Conservation (phyloP, 106 monocot genomes). For the Dactylorhiza incarnata region DNA sequence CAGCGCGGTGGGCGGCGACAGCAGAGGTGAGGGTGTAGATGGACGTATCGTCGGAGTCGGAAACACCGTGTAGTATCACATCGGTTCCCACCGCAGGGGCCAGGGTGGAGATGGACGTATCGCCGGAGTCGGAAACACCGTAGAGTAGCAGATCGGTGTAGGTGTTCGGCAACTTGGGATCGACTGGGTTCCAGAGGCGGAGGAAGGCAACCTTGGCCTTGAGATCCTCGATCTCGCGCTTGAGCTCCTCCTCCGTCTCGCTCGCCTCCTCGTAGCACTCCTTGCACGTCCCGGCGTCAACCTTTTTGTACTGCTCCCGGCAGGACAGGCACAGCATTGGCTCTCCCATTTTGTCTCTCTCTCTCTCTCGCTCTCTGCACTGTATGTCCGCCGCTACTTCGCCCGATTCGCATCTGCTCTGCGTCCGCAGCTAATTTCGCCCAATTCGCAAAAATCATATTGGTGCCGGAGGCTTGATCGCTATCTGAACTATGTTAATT, state of each 20-base stretch:
- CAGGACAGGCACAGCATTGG: conserved; percentile 88
- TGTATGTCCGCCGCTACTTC: too few species aligned
- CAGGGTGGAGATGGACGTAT: conserved; percentile 1
- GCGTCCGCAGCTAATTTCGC: too few species aligned
- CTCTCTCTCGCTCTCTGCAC: too few species aligned
- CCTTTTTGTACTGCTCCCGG: conserved; percentile 57
- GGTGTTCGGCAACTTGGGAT: conserved; percentile 14
- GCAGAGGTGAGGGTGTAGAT: conserved; percentile 12
- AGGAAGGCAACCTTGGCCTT: conserved; percentile 81
- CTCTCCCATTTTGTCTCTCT: too few species aligned
- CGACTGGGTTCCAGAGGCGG: conserved; percentile 45
- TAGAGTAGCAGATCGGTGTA: conserved; percentile 32
- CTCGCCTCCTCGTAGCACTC: conserved; percentile 98
- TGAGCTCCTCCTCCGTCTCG: conserved; percentile 98
- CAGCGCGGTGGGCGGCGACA: conserved; percentile 52
- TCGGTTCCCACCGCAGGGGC: conserved; percentile 13
- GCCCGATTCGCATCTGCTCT: too few species aligned
- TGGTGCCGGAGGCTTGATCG: too few species aligned
- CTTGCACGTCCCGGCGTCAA: conserved; percentile 87
- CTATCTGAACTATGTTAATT: too few species aligned
- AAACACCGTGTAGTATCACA: conserved; percentile 26
- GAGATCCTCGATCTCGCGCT: conserved; percentile 96
- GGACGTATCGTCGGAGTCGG: conserved; percentile 9
- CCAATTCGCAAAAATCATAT: too few species aligned
- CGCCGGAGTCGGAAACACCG: conserved; percentile 16